Percentiles rank a stretch among this genome's conserved stretches.
Evolutionary conservation across 2,329 filamentous ascomycete genomes (phyloP).

Genomic region (Fusarium hainanense): DNA sequence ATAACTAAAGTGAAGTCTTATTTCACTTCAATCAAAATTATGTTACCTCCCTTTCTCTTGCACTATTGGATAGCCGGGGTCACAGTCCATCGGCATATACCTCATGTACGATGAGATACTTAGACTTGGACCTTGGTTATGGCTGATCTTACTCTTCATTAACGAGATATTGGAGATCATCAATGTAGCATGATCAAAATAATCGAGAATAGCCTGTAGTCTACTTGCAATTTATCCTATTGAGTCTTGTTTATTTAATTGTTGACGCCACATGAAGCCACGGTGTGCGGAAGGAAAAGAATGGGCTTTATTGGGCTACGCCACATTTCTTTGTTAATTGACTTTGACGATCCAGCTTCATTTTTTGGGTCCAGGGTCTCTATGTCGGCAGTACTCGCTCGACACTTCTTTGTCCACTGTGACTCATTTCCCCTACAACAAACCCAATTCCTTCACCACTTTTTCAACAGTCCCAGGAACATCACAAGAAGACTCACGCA

Average conservation of each 20-base stretch:
- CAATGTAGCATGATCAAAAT: not conserved
- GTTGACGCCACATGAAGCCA: constrained; percentile 19
- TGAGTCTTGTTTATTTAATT: not conserved
- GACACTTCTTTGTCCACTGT: constrained; percentile 28
- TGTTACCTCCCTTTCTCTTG: not conserved
- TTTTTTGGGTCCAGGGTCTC: constrained; percentile 25
- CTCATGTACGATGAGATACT: too few species aligned
- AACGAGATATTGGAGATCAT: not conserved
- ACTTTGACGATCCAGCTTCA: constrained; percentile 19
- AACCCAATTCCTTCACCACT: constrained; percentile 8
- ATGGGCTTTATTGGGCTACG: constrained; percentile 22
- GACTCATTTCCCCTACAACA: constrained; percentile 20
- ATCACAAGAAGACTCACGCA: not conserved
- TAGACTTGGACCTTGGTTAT: too few species aligned
- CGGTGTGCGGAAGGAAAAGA: constrained; percentile 9
- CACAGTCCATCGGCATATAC: not conserved
- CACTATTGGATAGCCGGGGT: not conserved
- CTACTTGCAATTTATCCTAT: not conserved
- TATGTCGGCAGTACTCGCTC: not conserved
- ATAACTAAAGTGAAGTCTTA: not conserved
- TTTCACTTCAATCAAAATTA: not conserved
- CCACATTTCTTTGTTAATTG: constrained; percentile 31
- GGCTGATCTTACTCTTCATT: not conserved
- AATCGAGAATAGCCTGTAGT: not conserved
- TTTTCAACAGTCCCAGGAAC: not conserved